Conservation (phyloP, 306 rosid genomes). For the Dryas drummondii region DNA sequence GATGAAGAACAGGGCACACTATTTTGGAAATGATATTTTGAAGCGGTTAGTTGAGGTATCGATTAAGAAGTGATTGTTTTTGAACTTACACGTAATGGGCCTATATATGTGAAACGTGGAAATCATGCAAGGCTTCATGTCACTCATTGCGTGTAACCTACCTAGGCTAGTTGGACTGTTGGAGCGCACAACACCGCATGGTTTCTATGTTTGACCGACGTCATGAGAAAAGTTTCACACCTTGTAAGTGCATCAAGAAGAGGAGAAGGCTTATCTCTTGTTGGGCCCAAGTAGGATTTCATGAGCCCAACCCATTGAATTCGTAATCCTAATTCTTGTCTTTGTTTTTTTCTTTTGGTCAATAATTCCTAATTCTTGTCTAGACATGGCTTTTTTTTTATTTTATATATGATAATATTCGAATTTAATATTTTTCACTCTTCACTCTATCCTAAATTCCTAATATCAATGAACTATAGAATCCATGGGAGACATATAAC, state of each 20-base stretch:
- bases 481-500: no score
- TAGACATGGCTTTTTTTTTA: no score
- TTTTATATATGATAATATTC: no score
- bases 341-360: neutral
- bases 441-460: no score
- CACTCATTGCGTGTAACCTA: slow-evolving; percentile 7
- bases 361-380: no score
- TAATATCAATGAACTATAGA: no score
- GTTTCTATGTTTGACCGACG: neutral
- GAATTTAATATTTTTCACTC: no score
- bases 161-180: neutral
- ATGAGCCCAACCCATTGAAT: neutral
- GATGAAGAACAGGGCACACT: neutral
- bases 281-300: neutral
- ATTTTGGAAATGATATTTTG: neutral
- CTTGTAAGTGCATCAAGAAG: neutral
- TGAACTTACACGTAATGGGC: slow-evolving; percentile 42
- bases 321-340: neutral
- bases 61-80: no score
- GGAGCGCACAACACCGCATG: neutral
- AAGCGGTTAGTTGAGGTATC: neutral
- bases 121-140: slow-evolving; percentile 32
- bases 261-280: neutral
- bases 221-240: neutral
- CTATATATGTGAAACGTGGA: slow-evolving; percentile 42